Conservation (phyloP, 2,329 filamentous ascomycete species). For the Chaetomium strumarium region DNA sequence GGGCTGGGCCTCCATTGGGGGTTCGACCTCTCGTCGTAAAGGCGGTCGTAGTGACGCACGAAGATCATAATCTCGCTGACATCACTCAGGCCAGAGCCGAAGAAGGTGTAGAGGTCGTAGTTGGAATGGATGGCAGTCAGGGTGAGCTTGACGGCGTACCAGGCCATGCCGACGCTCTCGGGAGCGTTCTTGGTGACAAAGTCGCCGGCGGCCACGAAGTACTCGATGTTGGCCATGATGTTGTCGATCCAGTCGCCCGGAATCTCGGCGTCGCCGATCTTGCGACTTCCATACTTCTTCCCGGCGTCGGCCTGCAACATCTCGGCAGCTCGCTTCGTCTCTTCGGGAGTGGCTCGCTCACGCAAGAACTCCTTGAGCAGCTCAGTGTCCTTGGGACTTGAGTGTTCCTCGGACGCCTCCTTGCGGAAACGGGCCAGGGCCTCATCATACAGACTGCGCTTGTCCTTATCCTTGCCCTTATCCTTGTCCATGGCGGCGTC, state of each 20-base stretch:
- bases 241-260: slow-evolving; percentile 20
- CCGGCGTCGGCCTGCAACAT: slow-evolving; percentile 13
- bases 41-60: slow-evolving; percentile 21
- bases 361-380: slow-evolving; percentile 18
- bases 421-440: slow-evolving; percentile 18
- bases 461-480: slow-evolving; percentile 1
- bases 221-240: slow-evolving; percentile 23
- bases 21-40: slow-evolving; percentile 20
- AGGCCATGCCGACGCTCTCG: slow-evolving; percentile 23
- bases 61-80: slow-evolving; percentile 26
- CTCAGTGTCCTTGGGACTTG: slow-evolving; percentile 13
- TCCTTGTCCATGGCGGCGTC: neutral
- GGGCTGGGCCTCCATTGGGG: slow-evolving; percentile 19
- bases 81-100: slow-evolving; percentile 21
- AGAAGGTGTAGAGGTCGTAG: slow-evolving; percentile 24
- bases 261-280: slow-evolving; percentile 20
- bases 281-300: slow-evolving; percentile 20
- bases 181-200: slow-evolving; percentile 18
- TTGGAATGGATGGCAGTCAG: slow-evolving; percentile 23
- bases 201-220: slow-evolving; percentile 22
- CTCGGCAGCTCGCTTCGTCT: slow-evolving; percentile 18
- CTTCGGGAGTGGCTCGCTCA: slow-evolving; percentile 16
- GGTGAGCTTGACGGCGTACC: slow-evolving; percentile 23
- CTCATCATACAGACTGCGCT: slow-evolving; percentile 19
- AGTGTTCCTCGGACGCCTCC: slow-evolving; percentile 7